Percentiles rank a stretch among this genome's conserved stretches.
These are phyloP conservation scores for Xanthoconium separans DNA, from an alignment of 1,284 basidiomycete genomes.

Conservation along the genomic window DNA sequence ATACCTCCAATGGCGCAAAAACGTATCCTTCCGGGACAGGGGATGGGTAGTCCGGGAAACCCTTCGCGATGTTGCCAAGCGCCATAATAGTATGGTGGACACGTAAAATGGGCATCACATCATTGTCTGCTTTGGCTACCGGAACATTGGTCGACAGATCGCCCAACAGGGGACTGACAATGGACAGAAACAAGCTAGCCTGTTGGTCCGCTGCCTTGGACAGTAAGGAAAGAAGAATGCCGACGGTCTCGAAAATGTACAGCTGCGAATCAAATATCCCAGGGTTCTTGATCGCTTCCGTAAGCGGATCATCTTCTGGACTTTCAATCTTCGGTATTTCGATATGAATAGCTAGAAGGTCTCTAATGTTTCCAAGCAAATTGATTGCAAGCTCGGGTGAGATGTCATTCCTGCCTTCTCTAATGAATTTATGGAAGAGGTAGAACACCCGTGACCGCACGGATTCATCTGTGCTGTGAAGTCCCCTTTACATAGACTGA, in stretches of 20 bases:
- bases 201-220: constrained; percentile 72
- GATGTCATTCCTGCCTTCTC: constrained; percentile 81
- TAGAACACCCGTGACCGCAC: constrained; percentile 88
- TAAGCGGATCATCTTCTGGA: constrained; percentile 65
- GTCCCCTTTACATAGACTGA: constrained; percentile 58
- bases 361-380: constrained; percentile 75
- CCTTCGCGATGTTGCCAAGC: constrained; percentile 92
- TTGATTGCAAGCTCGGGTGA: constrained; percentile 69
- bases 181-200: constrained; percentile 68
- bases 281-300: constrained; percentile 78
- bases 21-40: constrained; percentile 64
- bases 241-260: constrained; percentile 93
- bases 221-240: constrained; percentile 80
- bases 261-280: constrained; percentile 88
- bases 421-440: constrained; percentile 92
- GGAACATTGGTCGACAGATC: constrained; percentile 74
- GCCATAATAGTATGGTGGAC: constrained; percentile 98
- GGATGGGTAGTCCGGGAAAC: constrained; percentile 88
- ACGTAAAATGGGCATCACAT: constrained; percentile 77
- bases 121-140: constrained; percentile 52
- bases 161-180: constrained; percentile 81
- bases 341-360: constrained; percentile 64
- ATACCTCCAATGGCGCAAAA: constrained; percentile 79
- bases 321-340: constrained; percentile 69
- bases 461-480: constrained; percentile 76